A percentile compares a stretch with the other conserved stretches of the same genome.
phyloP scores from a whole-genome alignment of 176 grass and related monocot genomes.

The Metroxylon sagu region DNA sequence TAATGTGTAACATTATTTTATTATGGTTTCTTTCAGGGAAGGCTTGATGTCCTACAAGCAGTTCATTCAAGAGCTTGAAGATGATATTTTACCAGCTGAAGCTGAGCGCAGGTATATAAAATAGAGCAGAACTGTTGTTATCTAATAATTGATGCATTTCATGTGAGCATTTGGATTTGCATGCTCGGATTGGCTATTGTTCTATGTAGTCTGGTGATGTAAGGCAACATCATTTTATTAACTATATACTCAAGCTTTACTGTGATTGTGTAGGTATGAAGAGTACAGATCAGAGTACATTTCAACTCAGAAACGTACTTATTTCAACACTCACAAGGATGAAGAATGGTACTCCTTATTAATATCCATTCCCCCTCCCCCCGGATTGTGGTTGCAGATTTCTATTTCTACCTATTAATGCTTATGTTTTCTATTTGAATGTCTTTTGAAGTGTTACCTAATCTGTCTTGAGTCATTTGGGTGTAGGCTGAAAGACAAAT shows the following conservation, averaged over 20 bases:
- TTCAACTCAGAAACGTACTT: slow-evolving; percentile 86
- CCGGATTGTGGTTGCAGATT: too few relatives aligned
- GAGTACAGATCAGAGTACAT: slow-evolving; percentile 96
- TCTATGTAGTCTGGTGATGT: too few relatives aligned
- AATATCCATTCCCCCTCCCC: too few relatives aligned
- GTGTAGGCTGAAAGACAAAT: slow-evolving; percentile 96
- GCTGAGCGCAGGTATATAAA: slow-evolving; percentile 63
- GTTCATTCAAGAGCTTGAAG: slow-evolving; percentile 97
- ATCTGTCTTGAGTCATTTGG: slow-evolving; percentile 19
- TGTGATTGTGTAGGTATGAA: slow-evolving; percentile 62
- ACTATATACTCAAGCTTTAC: background rate
- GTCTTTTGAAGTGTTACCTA: background rate
- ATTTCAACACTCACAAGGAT: slow-evolving; percentile 96
- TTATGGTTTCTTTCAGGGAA: slow-evolving; percentile 51
- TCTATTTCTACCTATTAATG: too few relatives aligned
- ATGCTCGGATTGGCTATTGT: too few relatives aligned
- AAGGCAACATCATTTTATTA: too few relatives aligned
- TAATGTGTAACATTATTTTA: too few relatives aligned
- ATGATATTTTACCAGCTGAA: slow-evolving; percentile 94
- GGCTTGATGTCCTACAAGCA: slow-evolving; percentile 98
- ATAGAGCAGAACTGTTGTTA: background rate
- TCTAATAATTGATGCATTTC: too few relatives aligned
- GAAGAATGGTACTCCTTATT: slow-evolving; percentile 61
- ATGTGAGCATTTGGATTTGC: too few relatives aligned
- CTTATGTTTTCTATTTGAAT: background rate